Percentiles rank a stretch among this genome's conserved stretches.
These are phyloP conservation scores for Scorias spongiosa DNA, from an alignment of 2,329 filamentous ascomycete species.

Conservation along the genomic window DNA sequence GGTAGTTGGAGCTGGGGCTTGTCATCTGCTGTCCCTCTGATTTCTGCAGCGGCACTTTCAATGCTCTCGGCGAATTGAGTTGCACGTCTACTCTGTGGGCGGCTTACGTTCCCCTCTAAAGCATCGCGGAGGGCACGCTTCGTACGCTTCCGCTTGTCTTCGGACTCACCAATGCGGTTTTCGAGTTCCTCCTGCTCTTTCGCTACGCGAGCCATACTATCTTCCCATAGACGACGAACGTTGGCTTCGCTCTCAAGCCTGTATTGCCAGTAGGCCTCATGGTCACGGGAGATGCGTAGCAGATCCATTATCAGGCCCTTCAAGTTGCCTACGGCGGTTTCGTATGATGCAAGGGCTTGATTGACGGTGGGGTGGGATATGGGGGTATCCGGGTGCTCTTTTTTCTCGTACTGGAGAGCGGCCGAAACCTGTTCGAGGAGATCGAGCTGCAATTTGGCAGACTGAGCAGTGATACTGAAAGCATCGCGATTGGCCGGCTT, in stretches of 20 bases:
- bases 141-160: slow-evolving; percentile 75
- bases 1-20: slow-evolving; percentile 11
- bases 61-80: slow-evolving; percentile 2
- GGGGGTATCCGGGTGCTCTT: slow-evolving; percentile 51
- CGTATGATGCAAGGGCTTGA: slow-evolving; percentile 72
- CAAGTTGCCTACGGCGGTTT: slow-evolving; percentile 75
- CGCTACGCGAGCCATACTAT: slow-evolving; percentile 96
- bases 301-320: slow-evolving; percentile 74
- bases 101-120: slow-evolving; percentile 38
- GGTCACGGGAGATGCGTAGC: slow-evolving; percentile 80
- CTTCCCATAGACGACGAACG: slow-evolving; percentile 92
- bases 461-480: slow-evolving; percentile 93
- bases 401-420: slow-evolving; percentile 60
- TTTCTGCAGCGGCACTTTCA: slow-evolving; percentile 5
- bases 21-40: slow-evolving; percentile 1
- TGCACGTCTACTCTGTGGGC: slow-evolving; percentile 4
- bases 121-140: slow-evolving; percentile 82
- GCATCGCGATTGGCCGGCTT: slow-evolving; percentile 72
- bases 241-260: slow-evolving; percentile 81
- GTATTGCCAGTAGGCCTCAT: slow-evolving; percentile 95
- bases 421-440: slow-evolving; percentile 72
- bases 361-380: slow-evolving; percentile 64
- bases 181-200: slow-evolving; percentile 86
- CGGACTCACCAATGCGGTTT: slow-evolving; percentile 72
- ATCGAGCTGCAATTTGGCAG: slow-evolving; percentile 81